A percentile compares a stretch with the other conserved stretches of the same genome.
Conservation (phyloP, 2,329 filamentous ascomycete genomes). For the Botrytis paeoniae region DNA sequence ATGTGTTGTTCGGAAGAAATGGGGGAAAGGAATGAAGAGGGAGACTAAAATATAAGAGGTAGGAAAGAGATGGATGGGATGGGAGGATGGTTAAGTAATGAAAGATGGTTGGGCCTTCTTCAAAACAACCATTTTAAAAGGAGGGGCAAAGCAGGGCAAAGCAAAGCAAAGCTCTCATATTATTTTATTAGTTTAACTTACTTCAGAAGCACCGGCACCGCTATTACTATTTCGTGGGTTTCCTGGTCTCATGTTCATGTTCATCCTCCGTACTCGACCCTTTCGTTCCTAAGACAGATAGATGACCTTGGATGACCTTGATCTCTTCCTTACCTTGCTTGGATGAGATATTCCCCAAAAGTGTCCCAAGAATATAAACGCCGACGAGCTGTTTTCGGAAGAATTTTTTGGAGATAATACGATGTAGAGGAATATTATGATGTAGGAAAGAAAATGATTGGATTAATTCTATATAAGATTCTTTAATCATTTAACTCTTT, state of each 20-base stretch:
- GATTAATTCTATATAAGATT: not conserved
- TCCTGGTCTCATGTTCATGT: conserved; percentile 1
- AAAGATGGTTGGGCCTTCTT: conserved; percentile 1
- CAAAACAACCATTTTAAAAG: not conserved
- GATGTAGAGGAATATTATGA: not conserved
- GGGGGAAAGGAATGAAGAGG: not conserved
- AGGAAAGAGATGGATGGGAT: not conserved
- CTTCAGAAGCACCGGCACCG: not conserved
- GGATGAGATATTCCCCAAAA: not conserved
- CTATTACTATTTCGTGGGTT: not conserved
- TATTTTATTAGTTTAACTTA: conserved; percentile 6
- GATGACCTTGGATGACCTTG: not conserved
- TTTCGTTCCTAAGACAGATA: not conserved
- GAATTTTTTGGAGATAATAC: not conserved
- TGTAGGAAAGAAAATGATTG: not conserved
- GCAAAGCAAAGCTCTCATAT: not conserved
- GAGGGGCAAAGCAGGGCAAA: not conserved
- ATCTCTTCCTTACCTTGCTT: not conserved
- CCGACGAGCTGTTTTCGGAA: conserved; percentile 9
- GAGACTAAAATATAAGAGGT: not conserved
- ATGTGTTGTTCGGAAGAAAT: not conserved
- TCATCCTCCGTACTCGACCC: not conserved
- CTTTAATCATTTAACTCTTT: not conserved
- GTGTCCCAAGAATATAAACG: not conserved
- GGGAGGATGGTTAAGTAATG: not conserved